Percentiles rank a stretch among this genome's conserved stretches.
These are phyloP conservation scores for Collybiopsis luxurians DNA, from an alignment of 768 basidiomycete genomes.

Conservation along the genomic window DNA sequence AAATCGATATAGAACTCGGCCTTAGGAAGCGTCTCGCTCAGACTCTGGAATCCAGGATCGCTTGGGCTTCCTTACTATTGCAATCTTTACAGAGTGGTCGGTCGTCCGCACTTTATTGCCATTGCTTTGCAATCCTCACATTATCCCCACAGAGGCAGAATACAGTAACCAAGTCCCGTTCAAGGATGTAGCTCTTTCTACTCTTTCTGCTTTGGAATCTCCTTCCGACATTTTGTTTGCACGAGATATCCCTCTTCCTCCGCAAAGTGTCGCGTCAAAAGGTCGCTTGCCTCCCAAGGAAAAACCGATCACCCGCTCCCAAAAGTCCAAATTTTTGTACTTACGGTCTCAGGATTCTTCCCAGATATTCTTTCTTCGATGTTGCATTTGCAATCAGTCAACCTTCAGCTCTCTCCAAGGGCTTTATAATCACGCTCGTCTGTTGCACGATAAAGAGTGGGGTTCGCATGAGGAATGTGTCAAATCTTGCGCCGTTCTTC, in stretches of 20 bases:
- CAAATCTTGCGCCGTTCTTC: constrained; percentile 38
- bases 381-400: constrained; percentile 42
- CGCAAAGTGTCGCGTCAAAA: constrained; percentile 16
- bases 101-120: constrained; percentile 12
- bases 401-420: constrained; percentile 51
- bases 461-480: constrained; percentile 57
- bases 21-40: constrained; percentile 37
- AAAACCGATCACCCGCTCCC: constrained; percentile 18
- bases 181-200: constrained; percentile 39
- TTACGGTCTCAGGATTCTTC: constrained; percentile 17
- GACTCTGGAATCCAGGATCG: constrained; percentile 42
- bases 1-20: constrained; percentile 48
- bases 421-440: constrained; percentile 51
- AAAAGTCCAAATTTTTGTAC: constrained; percentile 39
- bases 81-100: constrained; percentile 34
- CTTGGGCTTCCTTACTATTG: constrained; percentile 45
- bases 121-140: neutral
- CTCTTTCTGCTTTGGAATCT: constrained; percentile 36
- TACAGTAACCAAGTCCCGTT: constrained; percentile 23
- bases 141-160: constrained; percentile 16
- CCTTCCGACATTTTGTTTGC: constrained; percentile 36
- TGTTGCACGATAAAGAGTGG: constrained; percentile 48
- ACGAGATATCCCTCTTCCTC: constrained; percentile 24
- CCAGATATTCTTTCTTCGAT: constrained; percentile 33
- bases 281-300: constrained; percentile 24